Evolutionary conservation across 1,139 yeast genomes (phyloP).

Genomic region (Yueomyces sp.): DNA sequence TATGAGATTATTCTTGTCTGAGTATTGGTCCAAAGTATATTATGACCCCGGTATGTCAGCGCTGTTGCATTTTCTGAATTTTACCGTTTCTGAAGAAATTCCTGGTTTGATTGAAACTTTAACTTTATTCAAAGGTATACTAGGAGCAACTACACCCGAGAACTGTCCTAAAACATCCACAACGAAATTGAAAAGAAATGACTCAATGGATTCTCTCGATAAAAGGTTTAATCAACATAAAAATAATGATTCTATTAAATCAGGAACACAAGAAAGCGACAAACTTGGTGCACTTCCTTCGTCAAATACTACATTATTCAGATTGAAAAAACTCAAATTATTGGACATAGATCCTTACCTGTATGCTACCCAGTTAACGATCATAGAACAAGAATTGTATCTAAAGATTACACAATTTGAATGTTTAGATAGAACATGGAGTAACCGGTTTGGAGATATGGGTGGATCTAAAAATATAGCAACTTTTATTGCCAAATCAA

Average conservation of each 20-base stretch:
- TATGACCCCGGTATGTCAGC: conserved; percentile 37
- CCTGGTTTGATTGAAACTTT: conserved; percentile 27
- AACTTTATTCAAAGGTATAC: conserved; percentile 13
- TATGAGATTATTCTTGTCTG: conserved; percentile 53
- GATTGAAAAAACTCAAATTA: conserved; percentile 30
- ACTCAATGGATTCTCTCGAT: neutral
- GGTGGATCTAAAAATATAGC: conserved; percentile 43
- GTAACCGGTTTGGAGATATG: conserved; percentile 47
- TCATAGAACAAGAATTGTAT: conserved; percentile 59
- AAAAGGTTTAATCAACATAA: neutral
- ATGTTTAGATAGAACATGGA: conserved; percentile 70
- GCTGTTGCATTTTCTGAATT: conserved; percentile 46
- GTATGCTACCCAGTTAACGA: conserved; percentile 72
- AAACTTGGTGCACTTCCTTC: neutral
- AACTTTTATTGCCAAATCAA: conserved; percentile 61
- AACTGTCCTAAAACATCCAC: neutral
- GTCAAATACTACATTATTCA: neutral
- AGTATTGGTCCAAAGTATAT: conserved; percentile 59
- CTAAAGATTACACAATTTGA: conserved; percentile 58
- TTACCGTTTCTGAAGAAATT: conserved; percentile 31
- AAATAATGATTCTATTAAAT: neutral
- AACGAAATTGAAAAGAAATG: neutral
- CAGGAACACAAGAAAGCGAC: neutral
- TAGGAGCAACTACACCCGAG: conserved; percentile 1
- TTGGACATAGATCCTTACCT: conserved; percentile 63